Evolutionary conservation across 2,329 filamentous ascomycete genomes (phyloP), one percentile per base, ranked within the genome.

Genomic region (Cryphonectria radicalis): DNA sequence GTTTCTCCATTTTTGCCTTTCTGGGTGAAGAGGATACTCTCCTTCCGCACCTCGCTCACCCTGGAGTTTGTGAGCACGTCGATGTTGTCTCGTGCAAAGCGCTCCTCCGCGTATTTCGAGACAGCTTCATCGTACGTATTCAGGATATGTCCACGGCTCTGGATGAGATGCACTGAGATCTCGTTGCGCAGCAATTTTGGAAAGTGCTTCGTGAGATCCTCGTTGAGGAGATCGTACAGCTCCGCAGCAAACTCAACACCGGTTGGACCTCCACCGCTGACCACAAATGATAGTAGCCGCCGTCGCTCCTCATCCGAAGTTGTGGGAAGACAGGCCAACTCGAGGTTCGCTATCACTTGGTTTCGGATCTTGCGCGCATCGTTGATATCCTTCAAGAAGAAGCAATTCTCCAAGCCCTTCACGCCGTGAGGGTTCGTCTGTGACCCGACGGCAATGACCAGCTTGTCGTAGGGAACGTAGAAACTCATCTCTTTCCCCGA

Each of bases 181-280:
- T 99, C 94, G 79, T 98, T 98, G 73, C 96, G 90, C n/a, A 99
- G 83, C 42, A 99, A 89, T 74, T 91, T 91, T 2, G 96, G 96
- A 81, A 97, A 99, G 76, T 92, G 90, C 67, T 87, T 86, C 60
- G 91, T 91, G 60, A 99, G 82, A 79, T 99, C 96, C 80, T 99
- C 97, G 78, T 99, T 99, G 22, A 99, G 86, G 80, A 99, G 91
- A 81, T 99, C 96, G 80, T 93, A 98, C 8, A 99, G 87, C 80
- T 99, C 96, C 7, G 96, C 96, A 0, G 97, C 97, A 77, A 99
- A 99, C 80, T 99, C 96, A 50, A 99, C 96, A 73, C 96, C 96
- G 0, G 96, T 99, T 4, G 96, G 96, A 0, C 96, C 96, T 76
- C 96, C 96, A 68, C 96, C 96, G 78, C 93, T 95, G 70, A 99